phyloP scores from a whole-genome alignment of 2,329 filamentous ascomycete genomes.

The Apiospora aurea region DNA sequence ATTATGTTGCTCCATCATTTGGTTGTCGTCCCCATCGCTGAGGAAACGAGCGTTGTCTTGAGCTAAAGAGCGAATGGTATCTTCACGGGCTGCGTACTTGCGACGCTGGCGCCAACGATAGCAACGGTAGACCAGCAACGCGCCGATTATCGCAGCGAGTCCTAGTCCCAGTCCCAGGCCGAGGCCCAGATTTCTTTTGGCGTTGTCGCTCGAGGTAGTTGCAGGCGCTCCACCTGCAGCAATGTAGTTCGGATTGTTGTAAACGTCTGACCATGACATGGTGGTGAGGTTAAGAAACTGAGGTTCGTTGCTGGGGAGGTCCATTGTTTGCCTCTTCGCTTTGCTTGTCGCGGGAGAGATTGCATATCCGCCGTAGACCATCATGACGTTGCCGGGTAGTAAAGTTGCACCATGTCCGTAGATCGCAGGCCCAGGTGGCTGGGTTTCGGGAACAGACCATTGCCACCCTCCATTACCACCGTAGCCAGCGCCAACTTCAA shows the following conservation, averaged over 20 bases:
- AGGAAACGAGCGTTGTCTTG: slow-evolving; percentile 58
- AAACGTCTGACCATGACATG: slow-evolving; percentile 58
- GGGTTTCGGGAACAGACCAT: slow-evolving; percentile 69
- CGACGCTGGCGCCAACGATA: slow-evolving; percentile 54
- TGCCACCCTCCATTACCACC: slow-evolving; percentile 74
- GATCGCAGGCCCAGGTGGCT: slow-evolving; percentile 55
- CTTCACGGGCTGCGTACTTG: slow-evolving; percentile 49
- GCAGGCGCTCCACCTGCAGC: slow-evolving; percentile 31
- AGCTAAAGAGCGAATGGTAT: slow-evolving; percentile 55
- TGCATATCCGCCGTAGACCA: slow-evolving; percentile 69
- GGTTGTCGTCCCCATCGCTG: slow-evolving; percentile 44
- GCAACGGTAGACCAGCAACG: slow-evolving; percentile 55
- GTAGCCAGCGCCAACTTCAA: slow-evolving; percentile 78
- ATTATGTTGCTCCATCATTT: slow-evolving; percentile 54
- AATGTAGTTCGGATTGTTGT: slow-evolving; percentile 52
- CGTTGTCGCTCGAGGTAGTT: slow-evolving; percentile 27
- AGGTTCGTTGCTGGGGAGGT: slow-evolving; percentile 35
- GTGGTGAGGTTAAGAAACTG: slow-evolving; percentile 66
- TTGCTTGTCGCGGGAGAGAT: slow-evolving; percentile 46
- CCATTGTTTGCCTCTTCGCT: slow-evolving; percentile 42
- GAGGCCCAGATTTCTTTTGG: slow-evolving; percentile 60
- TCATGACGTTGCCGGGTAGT: slow-evolving; percentile 72
- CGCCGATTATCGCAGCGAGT: slow-evolving; percentile 56
- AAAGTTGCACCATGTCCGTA: slow-evolving; percentile 71
- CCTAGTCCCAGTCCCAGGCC: slow-evolving; percentile 72